Conservation (phyloP, 2,329 filamentous ascomycete species). For the Exophiala lecanii-corni region DNA sequence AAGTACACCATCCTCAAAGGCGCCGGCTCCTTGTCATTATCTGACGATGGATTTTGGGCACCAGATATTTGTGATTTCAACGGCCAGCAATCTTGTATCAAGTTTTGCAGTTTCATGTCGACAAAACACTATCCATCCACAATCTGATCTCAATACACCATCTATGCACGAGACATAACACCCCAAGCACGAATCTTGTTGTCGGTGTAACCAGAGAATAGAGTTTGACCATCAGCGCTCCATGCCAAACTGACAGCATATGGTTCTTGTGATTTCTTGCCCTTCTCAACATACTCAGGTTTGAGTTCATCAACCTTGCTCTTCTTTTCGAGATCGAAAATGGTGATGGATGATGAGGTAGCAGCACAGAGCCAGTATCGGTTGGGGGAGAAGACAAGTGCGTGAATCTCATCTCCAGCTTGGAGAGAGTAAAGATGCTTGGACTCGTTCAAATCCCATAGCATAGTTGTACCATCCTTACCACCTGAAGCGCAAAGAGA, state of each 20-base stretch:
- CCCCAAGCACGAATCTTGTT: slow-evolving; percentile 98
- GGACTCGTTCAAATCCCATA: slow-evolving; percentile 99
- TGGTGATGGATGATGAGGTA: slow-evolving; percentile 96
- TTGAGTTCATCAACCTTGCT: slow-evolving; percentile 80
- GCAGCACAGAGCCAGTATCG: slow-evolving; percentile 99
- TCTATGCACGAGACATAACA: slow-evolving; percentile 88
- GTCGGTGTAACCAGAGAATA: slow-evolving; percentile 99
- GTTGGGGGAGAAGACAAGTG: slow-evolving; percentile 99
- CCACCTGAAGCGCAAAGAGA: slow-evolving; percentile 98
- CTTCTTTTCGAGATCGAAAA: slow-evolving; percentile 99
- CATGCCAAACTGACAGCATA: slow-evolving; percentile 97
- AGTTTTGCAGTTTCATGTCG: no score
- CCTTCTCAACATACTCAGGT: slow-evolving; percentile 91
- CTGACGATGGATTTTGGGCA: no score
- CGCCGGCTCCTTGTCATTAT: slow-evolving; percentile 14
- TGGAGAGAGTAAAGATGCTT: slow-evolving; percentile 99
- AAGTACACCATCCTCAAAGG: slow-evolving; percentile 11
- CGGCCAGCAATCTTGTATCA: not conserved
- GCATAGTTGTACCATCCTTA: slow-evolving; percentile 99
- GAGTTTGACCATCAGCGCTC: slow-evolving; percentile 96
- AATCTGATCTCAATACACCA: not conserved
- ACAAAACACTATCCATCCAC: no score
- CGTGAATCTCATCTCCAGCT: slow-evolving; percentile 99
- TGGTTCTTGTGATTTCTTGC: slow-evolving; percentile 98
- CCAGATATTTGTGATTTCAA: no score